Evolutionary conservation across 768 basidiomycete genomes (phyloP).

Genomic region (Guyanaporus albipodus): DNA sequence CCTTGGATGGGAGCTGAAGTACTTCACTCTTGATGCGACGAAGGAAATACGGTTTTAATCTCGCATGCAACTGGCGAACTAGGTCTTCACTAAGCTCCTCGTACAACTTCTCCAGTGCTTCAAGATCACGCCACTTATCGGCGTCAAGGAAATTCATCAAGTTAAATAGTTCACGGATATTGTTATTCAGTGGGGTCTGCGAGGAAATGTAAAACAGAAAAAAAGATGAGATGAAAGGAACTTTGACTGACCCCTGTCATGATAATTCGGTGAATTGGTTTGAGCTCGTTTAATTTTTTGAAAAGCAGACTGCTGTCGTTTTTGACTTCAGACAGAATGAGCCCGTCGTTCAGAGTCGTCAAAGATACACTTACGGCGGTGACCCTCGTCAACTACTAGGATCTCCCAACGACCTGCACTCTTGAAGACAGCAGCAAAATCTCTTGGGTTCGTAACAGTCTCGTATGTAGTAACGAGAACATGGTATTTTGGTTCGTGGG

Average conservation of each 20-base stretch:
- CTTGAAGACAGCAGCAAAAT: constrained; percentile 75
- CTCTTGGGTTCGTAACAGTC: constrained; percentile 62
- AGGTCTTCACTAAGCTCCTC: constrained; percentile 76
- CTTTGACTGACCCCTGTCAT: constrained; percentile 71
- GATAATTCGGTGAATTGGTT: constrained; percentile 73
- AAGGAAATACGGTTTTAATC: constrained; percentile 86
- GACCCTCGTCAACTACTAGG: constrained; percentile 92
- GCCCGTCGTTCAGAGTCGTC: neutral
- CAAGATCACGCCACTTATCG: constrained; percentile 68
- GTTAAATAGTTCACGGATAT: constrained; percentile 94
- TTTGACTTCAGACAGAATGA: constrained; percentile 57
- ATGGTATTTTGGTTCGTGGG: constrained; percentile 67
- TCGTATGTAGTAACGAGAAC: constrained; percentile 94
- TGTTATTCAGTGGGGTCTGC: constrained; percentile 94
- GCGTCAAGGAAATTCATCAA: constrained; percentile 95
- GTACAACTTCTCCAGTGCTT: constrained; percentile 68
- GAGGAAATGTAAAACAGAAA: neutral
- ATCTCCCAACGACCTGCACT: constrained; percentile 86
- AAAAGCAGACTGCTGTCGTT: constrained; percentile 77
- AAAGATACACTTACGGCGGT: constrained; percentile 59
- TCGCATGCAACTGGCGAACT: constrained; percentile 72
- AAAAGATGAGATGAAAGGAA: neutral
- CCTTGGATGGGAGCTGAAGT: constrained; percentile 88
- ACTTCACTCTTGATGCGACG: constrained; percentile 93
- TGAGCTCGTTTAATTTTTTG: constrained; percentile 76